Evolutionary conservation across 352 stramenopile genomes (phyloP).

Genomic region (Phytophthora rubi): DNA sequence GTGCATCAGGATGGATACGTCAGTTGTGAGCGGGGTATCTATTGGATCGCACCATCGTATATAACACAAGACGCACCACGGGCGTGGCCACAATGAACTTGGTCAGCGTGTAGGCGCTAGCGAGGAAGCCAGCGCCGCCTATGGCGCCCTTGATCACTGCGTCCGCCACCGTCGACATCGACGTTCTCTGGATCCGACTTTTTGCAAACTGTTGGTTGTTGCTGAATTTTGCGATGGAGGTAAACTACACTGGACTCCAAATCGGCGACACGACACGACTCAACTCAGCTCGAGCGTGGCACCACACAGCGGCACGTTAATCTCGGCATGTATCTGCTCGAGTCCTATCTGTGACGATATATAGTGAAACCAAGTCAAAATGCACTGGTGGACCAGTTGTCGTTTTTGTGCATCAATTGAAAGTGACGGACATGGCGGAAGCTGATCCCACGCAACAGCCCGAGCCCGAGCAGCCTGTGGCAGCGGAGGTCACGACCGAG

Average conservation of each 20-base stretch:
- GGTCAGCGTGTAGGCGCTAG: conserved; percentile 76
- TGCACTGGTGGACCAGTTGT: conserved; percentile 21
- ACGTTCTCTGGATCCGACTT: conserved; percentile 19
- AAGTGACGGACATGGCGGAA: conserved; percentile 12
- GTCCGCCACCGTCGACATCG: conserved; percentile 65
- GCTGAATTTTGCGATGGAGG: not conserved
- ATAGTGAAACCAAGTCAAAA: conserved; percentile 29
- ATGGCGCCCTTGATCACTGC: conserved; percentile 74
- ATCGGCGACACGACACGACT: not conserved
- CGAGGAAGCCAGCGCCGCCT: conserved; percentile 71
- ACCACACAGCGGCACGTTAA: not conserved
- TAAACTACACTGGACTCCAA: not conserved
- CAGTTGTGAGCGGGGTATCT: conserved; percentile 2
- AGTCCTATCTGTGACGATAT: not conserved
- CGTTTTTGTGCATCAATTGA: conserved; percentile 2
- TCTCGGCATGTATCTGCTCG: not conserved
- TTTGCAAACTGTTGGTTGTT: conserved; percentile 23
- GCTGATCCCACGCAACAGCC: not conserved
- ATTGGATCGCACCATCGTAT: not conserved
- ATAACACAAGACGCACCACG: conserved; percentile 49
- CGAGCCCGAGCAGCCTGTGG: not conserved
- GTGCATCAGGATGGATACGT: conserved; percentile 16
- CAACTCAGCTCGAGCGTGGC: not conserved
- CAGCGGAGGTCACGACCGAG: not conserved
- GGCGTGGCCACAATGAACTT: conserved; percentile 83